Base-by-base conservation (phyloP, 1,139 yeast genomes). In the Saccharomyces uvarum region DNA sequence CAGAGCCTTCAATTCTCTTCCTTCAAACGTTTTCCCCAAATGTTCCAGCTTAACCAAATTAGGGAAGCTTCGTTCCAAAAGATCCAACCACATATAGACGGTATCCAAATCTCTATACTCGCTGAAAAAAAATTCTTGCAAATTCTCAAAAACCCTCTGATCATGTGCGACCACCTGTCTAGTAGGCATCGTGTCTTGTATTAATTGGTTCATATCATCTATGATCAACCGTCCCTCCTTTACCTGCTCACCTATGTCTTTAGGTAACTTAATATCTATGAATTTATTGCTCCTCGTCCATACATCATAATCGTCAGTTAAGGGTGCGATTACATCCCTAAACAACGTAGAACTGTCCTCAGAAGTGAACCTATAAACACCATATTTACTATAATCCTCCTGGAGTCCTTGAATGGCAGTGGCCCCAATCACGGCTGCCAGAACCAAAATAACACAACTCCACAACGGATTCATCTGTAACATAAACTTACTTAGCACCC, bases 1-100 rank as follows among this genome's bases (percentile, higher is more conserved):
- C 32, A 88, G 72, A 0, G 87, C 87, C 52, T 80, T 81, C 64
- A 84, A 76, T 27, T 82, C 82, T 54, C 93, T 76, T 16, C 88
- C 87, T 70, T 89, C 95, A 64, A 70, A 81, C 0, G 96, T 86
- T 57, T 78, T 76, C 1, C 97, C 97, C 31, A 89, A 79, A 60
- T 78, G 76, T 66, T 86, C 90, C 28, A 86, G 67, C 3, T 70
- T 69, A 13, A 87, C 76, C 9, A 84, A 63, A 13, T 82, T 77
- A 0, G 95, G 88, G 66, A 78, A 88, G 2, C 82, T 73, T 56
- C 68, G 70, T 58, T 76, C 75, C 28, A 88, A 66, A 29, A 83
- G 67, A 47, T 80, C 83, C 61, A 86, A 74, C 95, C 96, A 89
- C 0, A 83, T 75, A 62, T 86, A 76, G 33, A 90, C 84, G 5